Base-by-base conservation (phyloP, 2,329 filamentous ascomycete species). In the Claviceps cyperi region DNA sequence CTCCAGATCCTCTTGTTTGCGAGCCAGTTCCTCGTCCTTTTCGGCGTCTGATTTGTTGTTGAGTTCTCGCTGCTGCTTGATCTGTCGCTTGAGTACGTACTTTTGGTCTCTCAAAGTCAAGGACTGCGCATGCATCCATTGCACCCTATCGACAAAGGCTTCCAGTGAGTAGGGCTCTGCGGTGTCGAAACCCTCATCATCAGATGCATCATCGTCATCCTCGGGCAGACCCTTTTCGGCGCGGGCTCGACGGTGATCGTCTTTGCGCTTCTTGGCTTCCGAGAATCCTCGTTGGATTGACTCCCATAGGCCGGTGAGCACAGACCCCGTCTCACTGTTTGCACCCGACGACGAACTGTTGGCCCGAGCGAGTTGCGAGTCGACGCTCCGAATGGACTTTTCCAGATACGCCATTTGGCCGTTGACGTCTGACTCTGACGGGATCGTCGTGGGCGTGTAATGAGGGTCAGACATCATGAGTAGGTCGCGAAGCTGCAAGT, bases 41-140 rank as follows among this genome's bases (percentile, higher is more conserved):
- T 82, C 76, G 19, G 78, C 73, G 56, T 94, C 88, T 1, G 87
- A 89, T 61, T 90, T 90, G 69, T 76, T 89, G 67, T 94, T 94
- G 51, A 96, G 76, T 61, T 94, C 88, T 52, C 90, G 84, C 67
- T 97, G 91, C 63, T 97, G 90, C 68, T 94, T 91, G 60, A 96
- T 91, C 64, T 97, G 90, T 43, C 89, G 81, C 60, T 91, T 84
- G 8, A 97, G 75, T 21, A 95, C 90, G 46, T 81, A 80, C 63
- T 95, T 94, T 62, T 97, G 90, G 58, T 95, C 86, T 54, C 86
- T 83, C 37, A 96, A 71, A 19, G 78, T 78, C 17, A 82, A 84
- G n/a, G 87, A 78, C 52, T 87, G 84, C 40, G 75, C 74, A 61
- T 89, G 87, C 4, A 96, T 70, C 68, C 81, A 84, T 59, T 89